These are phyloP conservation scores for Cicer bijugum DNA, from an alignment of 306 rosid species.

Conservation along the genomic window DNA sequence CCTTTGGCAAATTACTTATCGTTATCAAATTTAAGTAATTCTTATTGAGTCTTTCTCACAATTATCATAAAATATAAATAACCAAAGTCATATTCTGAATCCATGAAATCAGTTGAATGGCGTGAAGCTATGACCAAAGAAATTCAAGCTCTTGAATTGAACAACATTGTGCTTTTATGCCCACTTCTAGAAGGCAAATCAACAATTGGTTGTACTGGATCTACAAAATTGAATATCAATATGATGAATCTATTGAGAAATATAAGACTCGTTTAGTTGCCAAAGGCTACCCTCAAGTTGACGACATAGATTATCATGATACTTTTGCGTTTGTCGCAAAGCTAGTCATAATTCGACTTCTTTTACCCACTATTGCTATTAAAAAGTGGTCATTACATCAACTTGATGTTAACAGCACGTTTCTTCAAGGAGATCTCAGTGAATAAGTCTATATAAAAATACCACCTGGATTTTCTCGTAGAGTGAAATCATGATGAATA, in stretches of 20 bases:
- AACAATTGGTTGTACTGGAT: neutral
- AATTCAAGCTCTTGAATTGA: neutral
- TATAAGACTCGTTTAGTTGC: neutral
- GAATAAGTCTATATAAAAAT: too few relatives aligned
- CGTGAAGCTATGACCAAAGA: neutral
- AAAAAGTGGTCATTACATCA: neutral
- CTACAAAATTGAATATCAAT: neutral
- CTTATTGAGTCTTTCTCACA: neutral
- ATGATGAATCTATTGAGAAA: neutral
- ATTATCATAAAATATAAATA: neutral
- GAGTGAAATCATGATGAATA: too few relatives aligned
- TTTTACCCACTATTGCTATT: neutral
- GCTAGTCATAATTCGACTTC: neutral
- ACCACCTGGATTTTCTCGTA: too few relatives aligned
- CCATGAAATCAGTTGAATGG: neutral
- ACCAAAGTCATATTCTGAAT: neutral
- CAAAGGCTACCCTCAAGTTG: neutral
- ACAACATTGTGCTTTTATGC: neutral
- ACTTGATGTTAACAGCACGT: neutral
- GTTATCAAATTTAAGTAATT: neutral
- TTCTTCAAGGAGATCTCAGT: neutral
- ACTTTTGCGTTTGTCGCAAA: neutral
- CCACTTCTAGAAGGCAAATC: neutral
- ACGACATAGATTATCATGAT: neutral
- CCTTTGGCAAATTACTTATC: neutral